A percentile compares a stretch with the other conserved stretches of the same genome.
These are phyloP conservation scores for Arthromyces matolae DNA, from an alignment of 768 basidiomycete species.

Conservation along the genomic window DNA sequence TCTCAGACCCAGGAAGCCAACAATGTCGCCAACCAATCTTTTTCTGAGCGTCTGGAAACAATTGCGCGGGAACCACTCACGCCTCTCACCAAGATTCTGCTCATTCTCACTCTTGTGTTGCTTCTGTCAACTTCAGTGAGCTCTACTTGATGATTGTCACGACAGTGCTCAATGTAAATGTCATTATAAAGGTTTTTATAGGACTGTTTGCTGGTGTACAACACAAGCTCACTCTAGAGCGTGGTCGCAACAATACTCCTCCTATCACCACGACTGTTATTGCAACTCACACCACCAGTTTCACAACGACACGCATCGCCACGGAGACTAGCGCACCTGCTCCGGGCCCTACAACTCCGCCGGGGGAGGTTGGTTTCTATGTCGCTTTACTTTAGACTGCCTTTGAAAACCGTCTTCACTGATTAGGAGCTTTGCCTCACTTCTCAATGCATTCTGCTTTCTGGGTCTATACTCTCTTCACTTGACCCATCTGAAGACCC, in stretches of 20 bases:
- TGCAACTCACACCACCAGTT: slow-evolving; percentile 21
- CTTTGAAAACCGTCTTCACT: slow-evolving; percentile 9
- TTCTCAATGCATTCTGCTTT: slow-evolving; percentile 75
- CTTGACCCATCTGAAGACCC: slow-evolving; percentile 84
- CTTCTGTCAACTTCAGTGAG: slow-evolving; percentile 70
- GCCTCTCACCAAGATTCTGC: slow-evolving; percentile 77
- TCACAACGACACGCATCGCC: slow-evolving; percentile 30
- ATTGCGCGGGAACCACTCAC: slow-evolving; percentile 77
- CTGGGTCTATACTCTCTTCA: slow-evolving; percentile 76
- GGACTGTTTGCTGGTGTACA: slow-evolving; percentile 91
- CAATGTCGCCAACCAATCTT: slow-evolving; percentile 23
- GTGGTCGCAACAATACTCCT: slow-evolving; percentile 28
- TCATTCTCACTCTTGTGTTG: slow-evolving; percentile 69
- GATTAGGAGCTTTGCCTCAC: slow-evolving; percentile 76
- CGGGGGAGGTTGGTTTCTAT: slow-evolving; percentile 43
- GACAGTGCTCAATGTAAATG: no score
- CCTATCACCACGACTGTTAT: slow-evolving; percentile 34
- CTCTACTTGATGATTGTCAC: no score
- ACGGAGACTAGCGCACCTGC: slow-evolving; percentile 41
- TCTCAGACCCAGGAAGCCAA: slow-evolving; percentile 35
- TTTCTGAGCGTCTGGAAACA: slow-evolving; percentile 47
- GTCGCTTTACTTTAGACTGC: not conserved
- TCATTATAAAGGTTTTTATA: slow-evolving; percentile 67
- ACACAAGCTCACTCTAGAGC: slow-evolving; percentile 61
- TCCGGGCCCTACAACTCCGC: slow-evolving; percentile 49